phyloP scores from a whole-genome alignment of 768 basidiomycete genomes.

The Agaricus subrufescens region DNA sequence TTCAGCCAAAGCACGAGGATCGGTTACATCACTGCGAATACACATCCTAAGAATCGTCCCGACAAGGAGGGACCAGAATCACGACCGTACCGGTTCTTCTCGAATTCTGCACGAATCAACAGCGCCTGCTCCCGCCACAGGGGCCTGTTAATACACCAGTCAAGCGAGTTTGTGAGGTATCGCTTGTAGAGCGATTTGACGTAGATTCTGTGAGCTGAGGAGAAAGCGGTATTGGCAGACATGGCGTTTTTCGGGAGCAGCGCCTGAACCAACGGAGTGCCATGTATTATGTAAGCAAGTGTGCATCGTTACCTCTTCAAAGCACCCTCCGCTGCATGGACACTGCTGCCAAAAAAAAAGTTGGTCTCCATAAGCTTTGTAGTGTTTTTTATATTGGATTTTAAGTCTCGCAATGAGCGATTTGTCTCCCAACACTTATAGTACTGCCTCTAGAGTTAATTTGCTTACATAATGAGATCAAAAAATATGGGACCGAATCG shows the following conservation, averaged over 20 bases:
- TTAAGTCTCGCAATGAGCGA: too few relatives aligned
- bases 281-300: conserved; percentile 2
- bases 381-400: too few relatives aligned
- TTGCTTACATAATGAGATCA: conserved; percentile 20
- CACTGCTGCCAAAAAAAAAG: too few relatives aligned
- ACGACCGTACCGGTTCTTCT: conserved; percentile 74
- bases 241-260: conserved; percentile 30
- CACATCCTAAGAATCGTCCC: background rate
- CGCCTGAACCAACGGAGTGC: background rate
- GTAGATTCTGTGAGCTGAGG: conserved; percentile 72
- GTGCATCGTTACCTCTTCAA: background rate
- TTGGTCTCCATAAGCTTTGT: too few relatives aligned
- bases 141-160: conserved; percentile 87
- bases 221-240: conserved; percentile 53
- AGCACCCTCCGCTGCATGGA: background rate
- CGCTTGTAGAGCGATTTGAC: conserved; percentile 92
- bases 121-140: conserved; percentile 84
- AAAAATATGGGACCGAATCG: background rate
- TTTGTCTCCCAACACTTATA: background rate
- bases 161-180: conserved; percentile 77
- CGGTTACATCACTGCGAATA: conserved; percentile 64
- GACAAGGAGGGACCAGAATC: background rate
- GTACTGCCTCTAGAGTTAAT: background rate
- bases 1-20: conserved; percentile 76
- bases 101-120: conserved; percentile 88